Evolutionary conservation across 2,329 filamentous ascomycete species (phyloP).

Genomic region (Raffaelea ambrosiae): DNA sequence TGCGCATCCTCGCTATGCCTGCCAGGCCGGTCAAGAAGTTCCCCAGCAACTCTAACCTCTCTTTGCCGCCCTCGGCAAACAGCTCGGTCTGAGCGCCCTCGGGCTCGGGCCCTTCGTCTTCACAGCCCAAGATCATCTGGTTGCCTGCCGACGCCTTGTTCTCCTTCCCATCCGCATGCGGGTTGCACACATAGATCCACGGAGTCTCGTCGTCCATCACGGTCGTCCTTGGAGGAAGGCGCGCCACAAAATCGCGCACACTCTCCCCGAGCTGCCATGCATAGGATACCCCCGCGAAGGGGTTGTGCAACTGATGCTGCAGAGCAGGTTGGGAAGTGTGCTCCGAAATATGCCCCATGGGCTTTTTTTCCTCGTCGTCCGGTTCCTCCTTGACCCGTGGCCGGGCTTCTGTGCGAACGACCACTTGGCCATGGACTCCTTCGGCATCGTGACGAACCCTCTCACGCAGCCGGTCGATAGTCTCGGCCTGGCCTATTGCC

Average conservation of each 20-base stretch:
- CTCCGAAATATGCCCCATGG: not conserved
- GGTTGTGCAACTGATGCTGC: conserved; percentile 41
- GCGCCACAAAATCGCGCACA: conserved; percentile 46
- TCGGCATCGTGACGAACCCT: conserved; percentile 35
- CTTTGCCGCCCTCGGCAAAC: conserved; percentile 44
- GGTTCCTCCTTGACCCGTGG: not conserved
- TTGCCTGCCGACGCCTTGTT: conserved; percentile 25
- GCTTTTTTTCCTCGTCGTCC: not conserved
- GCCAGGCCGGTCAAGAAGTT: conserved; percentile 29
- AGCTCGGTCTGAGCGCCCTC: conserved; percentile 34
- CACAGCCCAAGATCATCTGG: conserved; percentile 32
- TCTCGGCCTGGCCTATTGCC: conserved; percentile 43
- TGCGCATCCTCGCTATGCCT: conserved; percentile 30
- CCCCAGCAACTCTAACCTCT: conserved; percentile 37
- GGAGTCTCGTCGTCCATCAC: conserved; percentile 32
- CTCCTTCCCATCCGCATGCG: conserved; percentile 34
- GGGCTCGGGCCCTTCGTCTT: conserved; percentile 40
- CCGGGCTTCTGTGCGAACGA: not conserved
- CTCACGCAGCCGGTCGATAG: conserved; percentile 36
- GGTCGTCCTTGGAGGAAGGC: conserved; percentile 60
- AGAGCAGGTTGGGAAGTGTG: not conserved
- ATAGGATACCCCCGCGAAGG: conserved; percentile 42
- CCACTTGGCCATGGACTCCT: not conserved
- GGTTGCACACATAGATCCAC: conserved; percentile 71
- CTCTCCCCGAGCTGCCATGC: conserved; percentile 44